Evolutionary conservation across 2,329 filamentous ascomycete species (phyloP).

Genomic region (Trichoderma simmonsii): DNA sequence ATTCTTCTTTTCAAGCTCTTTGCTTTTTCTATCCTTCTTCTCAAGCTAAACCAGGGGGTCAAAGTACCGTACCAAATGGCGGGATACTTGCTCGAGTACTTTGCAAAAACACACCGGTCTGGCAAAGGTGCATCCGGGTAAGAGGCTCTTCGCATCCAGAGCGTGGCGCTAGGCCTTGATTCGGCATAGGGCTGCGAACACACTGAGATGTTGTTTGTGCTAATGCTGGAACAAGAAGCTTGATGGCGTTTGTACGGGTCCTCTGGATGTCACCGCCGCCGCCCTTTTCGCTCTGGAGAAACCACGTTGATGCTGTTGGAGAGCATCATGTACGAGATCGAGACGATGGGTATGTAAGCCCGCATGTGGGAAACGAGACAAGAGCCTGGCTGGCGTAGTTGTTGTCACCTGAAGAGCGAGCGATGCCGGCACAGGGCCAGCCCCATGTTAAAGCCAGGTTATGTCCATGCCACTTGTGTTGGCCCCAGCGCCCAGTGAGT

Average conservation of each 20-base stretch:
- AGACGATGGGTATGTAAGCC: not conserved
- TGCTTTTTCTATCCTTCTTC: not conserved
- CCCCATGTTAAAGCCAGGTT: not conserved
- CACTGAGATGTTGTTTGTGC: not conserved
- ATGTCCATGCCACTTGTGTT: not conserved
- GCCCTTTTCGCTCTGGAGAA: not conserved
- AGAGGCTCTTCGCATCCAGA: conserved; percentile 8
- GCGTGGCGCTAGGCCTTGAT: conserved; percentile 7
- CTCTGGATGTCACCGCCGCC: not conserved
- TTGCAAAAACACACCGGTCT: not conserved
- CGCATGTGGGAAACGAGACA: not conserved
- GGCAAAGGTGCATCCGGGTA: conserved; percentile 9
- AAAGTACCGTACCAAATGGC: not conserved
- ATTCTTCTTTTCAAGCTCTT: not conserved
- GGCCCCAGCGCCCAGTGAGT: not conserved
- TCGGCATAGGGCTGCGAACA: not conserved
- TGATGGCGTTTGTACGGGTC: not conserved
- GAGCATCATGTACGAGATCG: not conserved
- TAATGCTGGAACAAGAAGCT: conserved; percentile 12
- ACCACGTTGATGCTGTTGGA: not conserved
- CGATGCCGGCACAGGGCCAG: conserved; percentile 1
- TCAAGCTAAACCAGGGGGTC: not conserved
- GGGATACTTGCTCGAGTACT: not conserved
- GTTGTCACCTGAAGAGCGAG: conserved; percentile 12
- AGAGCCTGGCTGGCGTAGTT: not conserved